Evolutionary conservation across 805 yeast species (phyloP), one percentile per base, ranked within the genome.

Genomic region (Yarrowia sp.): DNA sequence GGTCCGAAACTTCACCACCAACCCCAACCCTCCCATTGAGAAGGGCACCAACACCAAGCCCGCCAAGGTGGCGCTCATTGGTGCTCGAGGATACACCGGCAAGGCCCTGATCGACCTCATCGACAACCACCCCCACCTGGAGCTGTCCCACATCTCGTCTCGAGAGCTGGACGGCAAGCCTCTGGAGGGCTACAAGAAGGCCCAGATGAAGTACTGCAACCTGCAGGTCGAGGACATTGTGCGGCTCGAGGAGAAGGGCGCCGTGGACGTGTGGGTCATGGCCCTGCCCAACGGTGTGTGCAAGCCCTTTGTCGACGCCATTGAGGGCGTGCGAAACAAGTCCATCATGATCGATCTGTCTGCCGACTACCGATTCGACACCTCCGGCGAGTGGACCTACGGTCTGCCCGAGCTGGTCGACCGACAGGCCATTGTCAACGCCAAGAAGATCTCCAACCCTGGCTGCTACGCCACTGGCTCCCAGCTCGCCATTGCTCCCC

Each of bases 391-490:
- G 73, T 95, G 99, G 99, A 82, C 83, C 5, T 95, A 95, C 76
- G 99, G 99, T 58, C 85, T 95, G 73, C 99, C 99, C 9, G 99
- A 95, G 80, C 84, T 95, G 74, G 68, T 70, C 4, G 87, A 85
- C 68, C 87, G 99, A 76, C 75, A 80, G 10, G 75, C 75, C 12
- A 90, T 95, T 73, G 85, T 90, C 43, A 75, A 81, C 14, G 94
- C 98, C 19, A 83, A 84, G 74, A 91, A 90, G 76, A 90, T 95
- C 70, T 88, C 98, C 6, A 95, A 95, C 80, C 99, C 99, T 2
- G 99, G 99, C 58, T 95, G 99, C 82, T 95, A 93, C 77, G 98
- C 99, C n/a, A 95, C 99, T 55, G 98, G 96, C 69, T 95, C 98
- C 14, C 98, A 95, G 82, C 79, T 92, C 33, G 93, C 97, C 14